Percentiles rank a stretch among this genome's conserved stretches.
Evolutionary conservation across 1,139 yeast species (phyloP).

Genomic region (Lodderomyces theae): DNA sequence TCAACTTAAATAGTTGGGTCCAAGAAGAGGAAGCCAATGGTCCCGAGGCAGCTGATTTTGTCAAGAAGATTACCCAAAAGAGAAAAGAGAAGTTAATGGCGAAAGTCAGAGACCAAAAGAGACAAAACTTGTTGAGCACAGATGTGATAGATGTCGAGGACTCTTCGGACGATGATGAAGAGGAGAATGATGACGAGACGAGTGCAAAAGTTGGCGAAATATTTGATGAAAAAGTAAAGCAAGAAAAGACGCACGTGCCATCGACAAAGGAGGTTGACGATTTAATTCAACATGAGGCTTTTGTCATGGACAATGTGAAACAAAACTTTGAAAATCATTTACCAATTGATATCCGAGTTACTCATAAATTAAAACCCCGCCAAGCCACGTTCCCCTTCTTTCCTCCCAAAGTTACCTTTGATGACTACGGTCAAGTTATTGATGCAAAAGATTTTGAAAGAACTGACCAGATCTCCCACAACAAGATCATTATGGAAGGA

Average conservation of each 20-base stretch:
- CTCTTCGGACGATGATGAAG: constrained; percentile 37
- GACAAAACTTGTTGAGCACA: constrained; percentile 50
- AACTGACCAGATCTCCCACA: constrained; percentile 49
- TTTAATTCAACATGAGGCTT: constrained; percentile 41
- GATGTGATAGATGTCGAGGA: constrained; percentile 39
- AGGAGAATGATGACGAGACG: constrained; percentile 21
- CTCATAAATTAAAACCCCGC: constrained; percentile 54
- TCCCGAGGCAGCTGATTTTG: constrained; percentile 48
- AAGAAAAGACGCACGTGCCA: constrained; percentile 8
- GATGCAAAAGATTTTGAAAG: constrained; percentile 62
- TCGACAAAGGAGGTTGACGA: constrained; percentile 22
- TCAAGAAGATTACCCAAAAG: constrained; percentile 39
- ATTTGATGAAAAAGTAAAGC: constrained; percentile 10
- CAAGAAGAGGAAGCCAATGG: constrained; percentile 52
- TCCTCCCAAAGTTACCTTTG: constrained; percentile 48
- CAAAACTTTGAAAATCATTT: constrained; percentile 37
- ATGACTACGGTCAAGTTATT: constrained; percentile 82
- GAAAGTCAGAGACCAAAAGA: constrained; percentile 55
- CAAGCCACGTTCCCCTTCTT: constrained; percentile 77
- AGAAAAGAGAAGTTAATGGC: constrained; percentile 48
- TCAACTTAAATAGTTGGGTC: constrained; percentile 31
- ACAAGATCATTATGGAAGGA: constrained; percentile 35
- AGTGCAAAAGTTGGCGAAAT: constrained; percentile 4
- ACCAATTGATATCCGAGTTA: constrained; percentile 62
- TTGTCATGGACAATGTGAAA: constrained; percentile 39